These are phyloP conservation scores for Beta vulgaris DNA, from an alignment of 148 eudicot species.

Conservation along the genomic window DNA sequence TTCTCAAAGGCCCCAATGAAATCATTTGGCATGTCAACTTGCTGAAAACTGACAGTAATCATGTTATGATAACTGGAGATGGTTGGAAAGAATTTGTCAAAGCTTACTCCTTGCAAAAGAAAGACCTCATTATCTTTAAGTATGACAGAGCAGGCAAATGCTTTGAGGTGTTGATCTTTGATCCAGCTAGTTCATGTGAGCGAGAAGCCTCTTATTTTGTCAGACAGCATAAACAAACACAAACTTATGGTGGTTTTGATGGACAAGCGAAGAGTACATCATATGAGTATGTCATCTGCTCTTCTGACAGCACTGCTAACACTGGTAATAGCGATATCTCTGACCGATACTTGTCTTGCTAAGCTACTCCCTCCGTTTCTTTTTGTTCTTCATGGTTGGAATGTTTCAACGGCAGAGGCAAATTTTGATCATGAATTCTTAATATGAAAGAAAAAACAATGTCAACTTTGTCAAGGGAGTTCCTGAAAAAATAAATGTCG, in stretches of 20 bases:
- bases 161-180: constrained; percentile 3
- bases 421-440: no score
- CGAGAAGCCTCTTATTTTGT: constrained; percentile 6
- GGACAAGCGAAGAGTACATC: neutral
- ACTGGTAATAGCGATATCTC: neutral
- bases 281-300: neutral
- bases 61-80: neutral
- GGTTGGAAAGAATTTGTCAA: constrained; percentile 11
- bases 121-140: constrained; percentile 9
- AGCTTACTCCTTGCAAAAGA: constrained; percentile 12
- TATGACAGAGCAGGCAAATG: neutral
- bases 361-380: neutral
- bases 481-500: no score
- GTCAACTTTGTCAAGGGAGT: no score
- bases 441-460: no score
- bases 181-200: neutral
- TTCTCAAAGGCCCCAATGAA: constrained; percentile 2
- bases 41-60: neutral
- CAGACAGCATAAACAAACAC: neutral
- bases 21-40: constrained; percentile 5
- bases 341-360: no score
- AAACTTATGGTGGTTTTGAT: neutral
- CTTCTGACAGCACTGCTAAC: neutral
- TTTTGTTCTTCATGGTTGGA: no score
- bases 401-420: no score